Evolutionary conservation across 352 stramenopile genomes (phyloP).

Genomic region (Globisporangium okanoganense): DNA sequence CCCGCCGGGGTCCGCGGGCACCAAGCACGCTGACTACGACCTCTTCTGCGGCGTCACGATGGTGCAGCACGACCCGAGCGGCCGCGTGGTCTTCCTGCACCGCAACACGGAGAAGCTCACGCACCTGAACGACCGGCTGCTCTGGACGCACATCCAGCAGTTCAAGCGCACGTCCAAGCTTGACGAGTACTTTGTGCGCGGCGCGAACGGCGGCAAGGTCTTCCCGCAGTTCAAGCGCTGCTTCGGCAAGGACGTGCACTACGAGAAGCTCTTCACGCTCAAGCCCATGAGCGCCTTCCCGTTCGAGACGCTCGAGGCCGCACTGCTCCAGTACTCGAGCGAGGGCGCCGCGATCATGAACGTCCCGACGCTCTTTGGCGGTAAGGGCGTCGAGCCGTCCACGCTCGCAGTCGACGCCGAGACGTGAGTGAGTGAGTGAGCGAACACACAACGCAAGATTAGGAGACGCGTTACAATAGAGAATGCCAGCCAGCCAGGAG

Average conservation of each 20-base stretch:
- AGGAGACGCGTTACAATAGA: neutral
- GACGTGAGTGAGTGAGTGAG: neutral
- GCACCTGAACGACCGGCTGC: conserved; percentile 30
- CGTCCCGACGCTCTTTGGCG: conserved; percentile 1
- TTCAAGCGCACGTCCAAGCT: conserved; percentile 39
- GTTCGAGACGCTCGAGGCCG: conserved; percentile 53
- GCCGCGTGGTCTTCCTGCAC: conserved; percentile 24
- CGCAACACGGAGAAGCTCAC: conserved; percentile 22
- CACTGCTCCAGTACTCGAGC: conserved; percentile 8
- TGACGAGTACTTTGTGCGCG: conserved; percentile 47
- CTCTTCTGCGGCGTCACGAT: conserved; percentile 72
- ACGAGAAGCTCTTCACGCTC: conserved; percentile 62
- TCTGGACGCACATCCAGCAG: conserved; percentile 62
- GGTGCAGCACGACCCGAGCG: conserved; percentile 54
- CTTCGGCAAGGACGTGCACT: conserved; percentile 67
- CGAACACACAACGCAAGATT: neutral
- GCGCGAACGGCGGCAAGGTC: conserved; percentile 59
- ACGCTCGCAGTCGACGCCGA: neutral
- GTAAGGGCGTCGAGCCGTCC: neutral
- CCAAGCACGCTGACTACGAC: conserved; percentile 16
- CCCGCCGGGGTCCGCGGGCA: conserved; percentile 16
- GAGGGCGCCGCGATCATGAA: conserved; percentile 10
- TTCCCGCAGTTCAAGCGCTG: conserved; percentile 67
- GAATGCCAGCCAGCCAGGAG: neutral
- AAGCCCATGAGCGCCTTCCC: conserved; percentile 61